phyloP scores from a whole-genome alignment of 768 basidiomycete species.

The Amylocystis lapponica region DNA sequence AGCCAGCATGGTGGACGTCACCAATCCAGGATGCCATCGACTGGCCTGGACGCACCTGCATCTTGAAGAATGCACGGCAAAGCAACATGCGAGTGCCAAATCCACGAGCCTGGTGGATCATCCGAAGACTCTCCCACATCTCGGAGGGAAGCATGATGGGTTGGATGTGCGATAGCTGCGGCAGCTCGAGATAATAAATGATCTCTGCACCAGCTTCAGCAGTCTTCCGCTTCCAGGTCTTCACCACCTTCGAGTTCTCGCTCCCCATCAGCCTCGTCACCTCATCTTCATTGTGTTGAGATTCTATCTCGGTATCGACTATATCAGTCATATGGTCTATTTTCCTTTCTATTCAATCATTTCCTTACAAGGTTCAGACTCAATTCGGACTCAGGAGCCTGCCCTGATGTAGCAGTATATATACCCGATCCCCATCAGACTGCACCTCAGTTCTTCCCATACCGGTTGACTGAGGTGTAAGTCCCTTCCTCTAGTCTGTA shows the following conservation, averaged over 20 bases:
- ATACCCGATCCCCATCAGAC: too few relatives aligned
- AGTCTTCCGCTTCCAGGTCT: constrained; percentile 5
- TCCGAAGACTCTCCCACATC: constrained; percentile 20
- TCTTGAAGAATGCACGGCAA: constrained; percentile 14
- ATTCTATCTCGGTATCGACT: too few relatives aligned
- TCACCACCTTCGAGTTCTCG: constrained; percentile 2
- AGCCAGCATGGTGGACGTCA: constrained; percentile 14
- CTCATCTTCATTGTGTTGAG: too few relatives aligned
- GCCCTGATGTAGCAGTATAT: too few relatives aligned
- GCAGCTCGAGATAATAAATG: constrained; percentile 17
- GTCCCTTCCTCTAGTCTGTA: too few relatives aligned
- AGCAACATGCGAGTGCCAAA: constrained; percentile 21
- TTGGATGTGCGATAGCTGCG: constrained; percentile 19
- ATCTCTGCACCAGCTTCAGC: constrained; percentile 20
- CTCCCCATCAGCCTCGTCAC: constrained; percentile 4
- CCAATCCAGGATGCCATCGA: constrained; percentile 24
- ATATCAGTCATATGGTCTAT: too few relatives aligned
- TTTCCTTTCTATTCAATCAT: too few relatives aligned
- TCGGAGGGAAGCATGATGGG: constrained; percentile 10
- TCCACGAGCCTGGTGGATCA: constrained; percentile 24
- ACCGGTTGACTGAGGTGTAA: too few relatives aligned
- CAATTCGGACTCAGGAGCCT: too few relatives aligned
- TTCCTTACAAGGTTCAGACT: too few relatives aligned
- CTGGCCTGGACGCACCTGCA: constrained; percentile 13
- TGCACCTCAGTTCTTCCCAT: too few relatives aligned